A percentile compares a stretch with the other conserved stretches of the same genome.
Evolutionary conservation across 768 basidiomycete species (phyloP).

Genomic region (Trametes coccinea): DNA sequence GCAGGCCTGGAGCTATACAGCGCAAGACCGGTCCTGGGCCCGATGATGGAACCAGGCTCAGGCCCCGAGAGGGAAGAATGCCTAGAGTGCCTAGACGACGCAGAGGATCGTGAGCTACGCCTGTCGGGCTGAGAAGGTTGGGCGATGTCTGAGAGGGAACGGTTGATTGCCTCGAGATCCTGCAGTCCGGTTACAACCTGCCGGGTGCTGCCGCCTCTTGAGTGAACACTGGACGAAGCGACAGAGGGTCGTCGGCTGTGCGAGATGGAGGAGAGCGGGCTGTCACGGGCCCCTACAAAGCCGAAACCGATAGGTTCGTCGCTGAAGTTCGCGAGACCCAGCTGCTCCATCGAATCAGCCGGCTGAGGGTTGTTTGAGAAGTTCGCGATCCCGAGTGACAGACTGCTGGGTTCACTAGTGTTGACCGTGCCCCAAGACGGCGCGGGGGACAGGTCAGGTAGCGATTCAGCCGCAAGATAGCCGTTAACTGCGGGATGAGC

Average conservation of each 20-base stretch:
- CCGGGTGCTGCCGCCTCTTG: constrained; percentile 12
- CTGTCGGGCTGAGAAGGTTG: background rate
- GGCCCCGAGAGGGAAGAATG: constrained; percentile 10
- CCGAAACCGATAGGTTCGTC: constrained; percentile 11
- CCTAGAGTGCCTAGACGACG: constrained; percentile 15
- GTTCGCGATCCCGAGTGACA: constrained; percentile 15
- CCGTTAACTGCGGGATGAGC: background rate
- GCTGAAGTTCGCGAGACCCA: constrained; percentile 10
- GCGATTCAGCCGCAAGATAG: background rate
- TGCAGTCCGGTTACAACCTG: constrained; percentile 19
- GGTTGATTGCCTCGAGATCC: constrained; percentile 19
- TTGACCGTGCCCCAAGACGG: constrained; percentile 21
- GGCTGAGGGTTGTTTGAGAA: constrained; percentile 15
- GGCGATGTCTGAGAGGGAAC: constrained; percentile 13
- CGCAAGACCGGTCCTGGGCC: constrained; percentile 20
- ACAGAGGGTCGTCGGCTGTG: background rate
- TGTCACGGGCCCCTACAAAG: background rate
- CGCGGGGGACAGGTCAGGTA: constrained; percentile 17
- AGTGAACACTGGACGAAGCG: background rate
- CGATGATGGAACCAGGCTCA: constrained; percentile 2
- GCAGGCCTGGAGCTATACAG: constrained; percentile 20
- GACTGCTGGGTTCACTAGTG: constrained; percentile 9
- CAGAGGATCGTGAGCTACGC: constrained; percentile 5
- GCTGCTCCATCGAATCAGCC: constrained; percentile 6
- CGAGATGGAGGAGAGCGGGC: background rate